Percentiles rank a stretch among this genome's conserved stretches.
These are phyloP conservation scores for Gardenia jasminoides DNA, from an alignment of 257 asterid species.

Conservation along the genomic window DNA sequence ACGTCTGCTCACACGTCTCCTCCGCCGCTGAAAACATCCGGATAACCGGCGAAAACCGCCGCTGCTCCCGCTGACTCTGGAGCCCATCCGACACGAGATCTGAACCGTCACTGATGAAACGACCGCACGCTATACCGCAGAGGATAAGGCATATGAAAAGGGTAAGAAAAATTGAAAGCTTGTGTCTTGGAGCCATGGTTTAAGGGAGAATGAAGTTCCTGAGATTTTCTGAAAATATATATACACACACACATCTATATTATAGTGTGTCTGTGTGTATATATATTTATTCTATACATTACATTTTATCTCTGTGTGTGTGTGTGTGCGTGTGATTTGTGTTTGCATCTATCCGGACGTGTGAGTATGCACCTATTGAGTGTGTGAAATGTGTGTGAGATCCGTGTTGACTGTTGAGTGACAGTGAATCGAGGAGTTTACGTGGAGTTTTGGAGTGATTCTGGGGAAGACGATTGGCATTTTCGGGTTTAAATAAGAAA, in stretches of 20 bases:
- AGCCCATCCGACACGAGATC: conserved; percentile 55
- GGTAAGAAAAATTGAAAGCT: conserved; percentile 19
- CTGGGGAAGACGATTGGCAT: neutral
- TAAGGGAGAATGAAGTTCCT: neutral
- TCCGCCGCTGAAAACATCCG: conserved; percentile 41
- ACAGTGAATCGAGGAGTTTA: neutral
- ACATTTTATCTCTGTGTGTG: too few species aligned
- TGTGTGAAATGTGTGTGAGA: conserved; percentile 15
- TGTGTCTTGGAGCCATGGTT: conserved; percentile 13
- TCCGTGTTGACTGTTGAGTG: conserved; percentile 19
- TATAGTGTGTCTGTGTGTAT: too few species aligned
- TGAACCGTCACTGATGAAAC: conserved; percentile 44
- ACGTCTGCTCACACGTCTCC: conserved; percentile 77
- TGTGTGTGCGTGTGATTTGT: too few species aligned
- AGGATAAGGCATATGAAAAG: conserved; percentile 35
- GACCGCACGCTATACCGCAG: conserved; percentile 42
- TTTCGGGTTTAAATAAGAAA: neutral
- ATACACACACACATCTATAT: too few species aligned
- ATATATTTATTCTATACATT: too few species aligned
- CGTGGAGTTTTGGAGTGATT: neutral
- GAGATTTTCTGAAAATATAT: too few species aligned
- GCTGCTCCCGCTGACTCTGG: neutral
- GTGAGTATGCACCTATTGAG: too few species aligned
- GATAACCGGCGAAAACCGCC: conserved; percentile 26
- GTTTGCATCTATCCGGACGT: neutral